Evolutionary conservation across 352 stramenopile genomes (phyloP), one percentile per base, ranked within the genome.

Genomic region (Phytophthora crassamura): DNA sequence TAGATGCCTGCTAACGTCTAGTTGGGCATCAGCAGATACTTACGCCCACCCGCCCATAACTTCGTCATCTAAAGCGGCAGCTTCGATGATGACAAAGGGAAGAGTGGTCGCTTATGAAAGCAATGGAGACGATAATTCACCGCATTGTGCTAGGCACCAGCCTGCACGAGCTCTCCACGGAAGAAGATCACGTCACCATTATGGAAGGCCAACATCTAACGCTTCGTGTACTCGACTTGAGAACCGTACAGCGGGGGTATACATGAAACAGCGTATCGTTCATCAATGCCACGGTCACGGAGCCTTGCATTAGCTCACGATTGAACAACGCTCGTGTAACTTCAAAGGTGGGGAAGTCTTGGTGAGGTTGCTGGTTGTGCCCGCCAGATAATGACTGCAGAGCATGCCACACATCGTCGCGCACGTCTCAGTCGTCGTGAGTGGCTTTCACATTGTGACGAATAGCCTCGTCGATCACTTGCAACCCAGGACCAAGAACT

Each of bases 11-110:
- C n/a, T n/a, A n/a, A n/a, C n/a, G n/a, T n/a, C n/a, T n/a, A n/a
- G n/a, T n/a, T n/a, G n/a, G n/a, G n/a, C 35, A 2, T 39, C 30
- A 4, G 3, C 16, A 1, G 57, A 58, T 2, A 41, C 25, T 8
- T 9, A 20, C 2, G 35, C 41, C 1, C 58, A 35, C 4, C 38
- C 30, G 1, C 28, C 57, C n/a, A 47, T 47, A 15, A 32, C 10
- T 7, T 10, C 36, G 14, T 35, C 38, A 22, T 16, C 30, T 15
- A 64, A 57, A 39, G 56, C 46, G 5, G 25, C 36, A 28, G 16
- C 46, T 6, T 43, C 28, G 1, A 57, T 45, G 56, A 46, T 65
- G 11, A 16, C 46, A 5, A 53, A n/a, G 2, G 46, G 18, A 5
- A 7, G 30, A 1, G 14, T 52, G 5, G 18, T 53, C 5, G 47